Conservation (phyloP, 2,329 filamentous ascomycete species). For the Sporothrix variecibatus region DNA sequence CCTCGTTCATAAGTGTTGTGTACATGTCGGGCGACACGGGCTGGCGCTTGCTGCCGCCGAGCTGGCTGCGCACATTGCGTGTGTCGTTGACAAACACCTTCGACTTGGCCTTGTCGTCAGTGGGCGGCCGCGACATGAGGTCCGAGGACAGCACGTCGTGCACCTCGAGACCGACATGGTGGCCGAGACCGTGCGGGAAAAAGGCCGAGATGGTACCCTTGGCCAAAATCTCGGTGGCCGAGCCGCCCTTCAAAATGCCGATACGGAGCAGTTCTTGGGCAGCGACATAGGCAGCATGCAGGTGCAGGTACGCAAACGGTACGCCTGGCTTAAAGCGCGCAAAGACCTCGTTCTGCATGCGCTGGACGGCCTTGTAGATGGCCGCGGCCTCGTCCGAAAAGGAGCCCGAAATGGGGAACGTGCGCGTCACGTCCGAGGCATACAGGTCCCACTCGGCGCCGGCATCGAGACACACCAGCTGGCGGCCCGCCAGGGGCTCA, state of each 20-base stretch:
- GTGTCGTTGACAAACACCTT: not conserved
- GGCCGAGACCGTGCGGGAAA: conserved; percentile 66
- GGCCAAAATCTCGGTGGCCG: conserved; percentile 53
- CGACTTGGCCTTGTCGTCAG: not conserved
- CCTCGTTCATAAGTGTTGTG: conserved; percentile 35
- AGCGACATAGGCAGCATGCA: conserved; percentile 71
- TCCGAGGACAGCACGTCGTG: conserved; percentile 57
- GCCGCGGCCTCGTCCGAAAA: conserved; percentile 69
- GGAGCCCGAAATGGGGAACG: conserved; percentile 71
- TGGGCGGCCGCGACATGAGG: conserved; percentile 36
- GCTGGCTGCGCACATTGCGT: conserved; percentile 25
- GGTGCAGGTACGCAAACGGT: conserved; percentile 70
- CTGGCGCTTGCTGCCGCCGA: conserved; percentile 46
- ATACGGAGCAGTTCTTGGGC: conserved; percentile 69
- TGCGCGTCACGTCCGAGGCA: conserved; percentile 86
- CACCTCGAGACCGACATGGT: conserved; percentile 66
- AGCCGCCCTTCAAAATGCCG: conserved; percentile 69
- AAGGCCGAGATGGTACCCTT: conserved; percentile 61
- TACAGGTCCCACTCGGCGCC: conserved; percentile 85
- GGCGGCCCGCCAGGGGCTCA: conserved; percentile 65
- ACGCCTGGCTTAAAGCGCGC: conserved; percentile 67
- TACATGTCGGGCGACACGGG: conserved; percentile 44
- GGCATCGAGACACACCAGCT: conserved; percentile 82
- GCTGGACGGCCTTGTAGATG: conserved; percentile 75
- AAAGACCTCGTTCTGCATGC: conserved; percentile 80